Base-by-base conservation (phyloP, 495 filamentous ascomycete species). In the Neurospora sp. region DNA sequence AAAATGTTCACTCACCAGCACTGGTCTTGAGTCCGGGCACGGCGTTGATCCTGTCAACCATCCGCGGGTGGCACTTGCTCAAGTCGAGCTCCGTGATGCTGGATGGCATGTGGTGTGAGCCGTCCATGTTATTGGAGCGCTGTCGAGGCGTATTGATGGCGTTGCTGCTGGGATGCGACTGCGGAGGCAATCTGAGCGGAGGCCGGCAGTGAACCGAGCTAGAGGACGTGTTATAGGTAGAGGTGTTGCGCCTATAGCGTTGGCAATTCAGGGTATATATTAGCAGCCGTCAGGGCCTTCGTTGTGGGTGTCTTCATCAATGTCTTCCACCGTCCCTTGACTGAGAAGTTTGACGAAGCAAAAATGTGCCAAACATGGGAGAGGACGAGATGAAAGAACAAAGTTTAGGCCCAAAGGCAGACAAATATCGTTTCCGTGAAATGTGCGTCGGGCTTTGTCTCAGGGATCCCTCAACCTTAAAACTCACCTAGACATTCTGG, bases 11-110 rank as follows among this genome's bases (percentile, higher is more conserved):
- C 85, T 84, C 72, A 86, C 85, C 85, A 72, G 85, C 80, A 69
- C 85, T 86, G 35, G 85, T 85, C 75, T 83, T 86, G 71, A 86
- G 75, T 70, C 82, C 85, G n/a, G 84, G 85, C 49, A 86, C 81
- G 31, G 82, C 79, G 72, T 85, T 84, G 78, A 86, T 83, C 76
- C 78, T 83, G 80, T 86, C 83, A 66, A 83, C 81, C 71, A 85
- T 80, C 66, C 75, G 78, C 62, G 80, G 78, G 71, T 83, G 80
- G 69, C 82, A 85, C 49, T 81, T 79, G 76, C 79, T 85, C 75
- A 86, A 76, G 74, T 86, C 83, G 79, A 86, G 79, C 81, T 86
- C 85, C 76, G 81, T 80, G 72, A 83, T 74, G 49, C 70, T 75
- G 42, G 72, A 73, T 39, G 69, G 69, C 72, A 80, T 78, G 75